Base-by-base conservation (phyloP, 2,329 filamentous ascomycete species). In the Aspergillus awamori region DNA sequence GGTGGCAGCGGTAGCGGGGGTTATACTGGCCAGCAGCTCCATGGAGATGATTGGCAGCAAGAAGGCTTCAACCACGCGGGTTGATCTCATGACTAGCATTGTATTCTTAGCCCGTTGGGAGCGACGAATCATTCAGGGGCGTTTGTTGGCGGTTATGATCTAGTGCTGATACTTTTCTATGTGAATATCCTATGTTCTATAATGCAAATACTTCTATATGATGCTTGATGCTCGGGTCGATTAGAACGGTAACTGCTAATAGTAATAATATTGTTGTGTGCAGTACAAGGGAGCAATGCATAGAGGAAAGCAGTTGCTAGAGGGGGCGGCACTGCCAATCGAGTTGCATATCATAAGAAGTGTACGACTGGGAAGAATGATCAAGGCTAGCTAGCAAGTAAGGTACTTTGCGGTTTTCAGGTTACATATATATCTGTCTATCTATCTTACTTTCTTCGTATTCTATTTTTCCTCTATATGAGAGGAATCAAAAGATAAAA, bases 31-130 rank as follows among this genome's bases (percentile, higher is more conserved):
- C 74, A 70, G 67, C 74, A 70, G 68, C 70, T 71, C 65, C 70
- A 69, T 65, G 76, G 83, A 59, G 84, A 85, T 51, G 81, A 86
- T 64, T 90, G 88, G 88, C 84, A 86, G 65, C 83, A 88, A 70
- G 87, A 88, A 65, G 85, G 83, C 5, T 88, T 88, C 72, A 70
- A 71, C 53, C 69, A 72, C 51, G 70, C 63, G 4, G 54, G 62
- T 30, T 69, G 61, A 59, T 52, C 52, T 33, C n/a, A 48, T 49
- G 22, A 28, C 11, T 48, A 36, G 13, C 52, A 57, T 54, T 55
- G 36, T 58, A 57, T 60, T 60, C 57, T 51, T 51, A 51, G 28
- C 26, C 47, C 26, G 47, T 51, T 30, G 47, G 26, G 53, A 45
- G 26, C 26, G 43, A n/a, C 28, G 43, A 33, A 26, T 57, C 17